These are phyloP conservation scores for Suhomyces wounanorum DNA, from an alignment of 1,139 yeast species.

Conservation along the genomic window DNA sequence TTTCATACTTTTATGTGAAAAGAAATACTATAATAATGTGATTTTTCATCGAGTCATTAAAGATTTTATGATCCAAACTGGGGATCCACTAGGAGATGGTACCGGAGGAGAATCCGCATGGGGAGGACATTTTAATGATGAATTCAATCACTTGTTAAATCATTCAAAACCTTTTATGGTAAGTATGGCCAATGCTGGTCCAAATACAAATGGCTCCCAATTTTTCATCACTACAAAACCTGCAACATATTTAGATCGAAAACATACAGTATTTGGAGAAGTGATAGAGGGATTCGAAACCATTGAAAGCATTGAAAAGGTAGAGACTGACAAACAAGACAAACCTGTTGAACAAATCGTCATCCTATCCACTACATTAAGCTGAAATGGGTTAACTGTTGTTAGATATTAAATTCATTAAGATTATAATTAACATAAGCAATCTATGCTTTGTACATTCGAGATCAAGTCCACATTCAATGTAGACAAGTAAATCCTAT, in stretches of 20 bases:
- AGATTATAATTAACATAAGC: neutral
- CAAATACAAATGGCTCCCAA: conserved; percentile 33
- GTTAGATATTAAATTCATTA: neutral
- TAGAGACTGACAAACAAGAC: conserved; percentile 25
- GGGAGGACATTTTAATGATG: conserved; percentile 48
- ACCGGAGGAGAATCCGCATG: conserved; percentile 51
- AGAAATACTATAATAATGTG: conserved; percentile 42
- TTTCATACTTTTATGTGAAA: conserved; percentile 37
- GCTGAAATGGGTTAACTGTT: neutral
- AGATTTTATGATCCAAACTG: conserved; percentile 55
- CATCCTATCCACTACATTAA: conserved; percentile 22
- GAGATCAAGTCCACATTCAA: conserved; percentile 1
- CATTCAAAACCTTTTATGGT: conserved; percentile 47
- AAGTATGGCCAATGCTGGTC: conserved; percentile 47
- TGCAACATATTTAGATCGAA: conserved; percentile 29
- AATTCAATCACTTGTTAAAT: conserved; percentile 36
- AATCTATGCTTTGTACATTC: neutral
- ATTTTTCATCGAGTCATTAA: conserved; percentile 51
- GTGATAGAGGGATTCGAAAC: conserved; percentile 31
- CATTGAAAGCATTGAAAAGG: conserved; percentile 28
- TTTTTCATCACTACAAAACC: conserved; percentile 35
- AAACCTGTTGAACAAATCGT: conserved; percentile 25
- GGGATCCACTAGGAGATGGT: conserved; percentile 54
- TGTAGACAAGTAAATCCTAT: conserved; percentile 12
- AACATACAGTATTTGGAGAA: conserved; percentile 35